Evolutionary conservation across 306 rosid genomes (phyloP).

Genomic region (Corylus heterophylla): DNA sequence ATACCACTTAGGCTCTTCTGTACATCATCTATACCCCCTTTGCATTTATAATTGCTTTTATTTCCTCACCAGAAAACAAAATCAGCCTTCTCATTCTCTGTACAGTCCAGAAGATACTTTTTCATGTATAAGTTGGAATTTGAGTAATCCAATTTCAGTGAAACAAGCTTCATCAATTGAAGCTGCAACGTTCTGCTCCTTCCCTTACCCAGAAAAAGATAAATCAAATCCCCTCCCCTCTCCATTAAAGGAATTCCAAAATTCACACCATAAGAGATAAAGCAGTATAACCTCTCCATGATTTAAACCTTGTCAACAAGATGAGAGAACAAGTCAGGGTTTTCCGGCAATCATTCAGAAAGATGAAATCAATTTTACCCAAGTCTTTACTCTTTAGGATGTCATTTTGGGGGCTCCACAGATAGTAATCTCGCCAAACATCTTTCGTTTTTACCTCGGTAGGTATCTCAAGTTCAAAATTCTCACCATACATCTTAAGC

Average conservation of each 20-base stretch:
- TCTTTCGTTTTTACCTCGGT: too few relatives aligned
- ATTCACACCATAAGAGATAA: not conserved
- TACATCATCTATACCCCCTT: not conserved
- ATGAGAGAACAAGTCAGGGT: not conserved
- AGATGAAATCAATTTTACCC: not conserved
- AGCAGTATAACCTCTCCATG: not conserved
- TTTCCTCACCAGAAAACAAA: not conserved
- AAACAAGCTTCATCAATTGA: not conserved
- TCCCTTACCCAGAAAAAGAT: not conserved
- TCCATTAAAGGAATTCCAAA: not conserved
- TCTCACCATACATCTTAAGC: too few relatives aligned
- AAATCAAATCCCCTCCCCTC: not conserved
- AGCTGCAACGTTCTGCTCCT: not conserved
- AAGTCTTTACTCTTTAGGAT: not conserved
- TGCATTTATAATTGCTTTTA: not conserved
- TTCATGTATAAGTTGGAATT: not conserved
- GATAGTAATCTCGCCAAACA: not conserved
- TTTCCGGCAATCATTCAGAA: not conserved
- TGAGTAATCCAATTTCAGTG: not conserved
- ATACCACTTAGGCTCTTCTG: not conserved
- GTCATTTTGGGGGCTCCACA: not conserved
- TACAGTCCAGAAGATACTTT: not conserved
- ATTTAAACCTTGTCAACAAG: not conserved
- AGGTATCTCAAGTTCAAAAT: too few relatives aligned
- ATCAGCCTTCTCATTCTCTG: not conserved